Conservation (phyloP, 164 flowering plant species). For the Vitis amurensis region DNA sequence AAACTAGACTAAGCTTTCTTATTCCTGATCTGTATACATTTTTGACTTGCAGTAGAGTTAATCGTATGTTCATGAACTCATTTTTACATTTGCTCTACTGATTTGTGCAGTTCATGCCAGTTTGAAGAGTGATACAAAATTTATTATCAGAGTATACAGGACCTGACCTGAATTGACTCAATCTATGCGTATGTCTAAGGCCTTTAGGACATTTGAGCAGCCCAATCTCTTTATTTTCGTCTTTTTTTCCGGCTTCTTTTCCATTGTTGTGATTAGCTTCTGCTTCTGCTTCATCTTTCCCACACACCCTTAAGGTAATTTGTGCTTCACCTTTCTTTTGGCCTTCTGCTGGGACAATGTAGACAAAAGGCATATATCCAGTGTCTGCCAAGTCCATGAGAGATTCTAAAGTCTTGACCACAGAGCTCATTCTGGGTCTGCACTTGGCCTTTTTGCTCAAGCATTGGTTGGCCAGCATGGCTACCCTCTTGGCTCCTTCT, state of each 20-base stretch:
- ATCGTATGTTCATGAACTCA: too few species aligned
- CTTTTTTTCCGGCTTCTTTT: slow-evolving; percentile 1
- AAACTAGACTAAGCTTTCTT: too few species aligned
- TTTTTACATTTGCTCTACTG: too few species aligned
- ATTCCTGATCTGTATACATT: too few species aligned
- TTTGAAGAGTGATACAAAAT: slow-evolving; percentile 27
- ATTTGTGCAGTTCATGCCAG: slow-evolving; percentile 14
- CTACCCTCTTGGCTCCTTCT: slow-evolving; percentile 65
- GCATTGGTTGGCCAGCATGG: slow-evolving; percentile 74
- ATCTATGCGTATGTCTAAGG: slow-evolving; percentile 17
- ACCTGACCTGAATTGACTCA: slow-evolving; percentile 26
- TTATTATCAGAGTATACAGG: slow-evolving; percentile 50
- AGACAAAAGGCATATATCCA: slow-evolving; percentile 60
- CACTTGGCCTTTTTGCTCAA: slow-evolving; percentile 59
- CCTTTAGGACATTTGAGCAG: slow-evolving; percentile 15
- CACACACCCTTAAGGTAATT: too few species aligned
- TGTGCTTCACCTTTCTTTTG: neutral
- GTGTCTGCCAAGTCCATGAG: slow-evolving; percentile 52
- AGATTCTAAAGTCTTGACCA: slow-evolving; percentile 64
- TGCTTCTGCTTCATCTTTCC: slow-evolving; percentile 1
- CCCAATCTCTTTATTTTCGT: slow-evolving; percentile 12
- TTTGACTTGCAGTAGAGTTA: too few species aligned
- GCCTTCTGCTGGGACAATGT: slow-evolving; percentile 37
- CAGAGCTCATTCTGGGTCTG: slow-evolving; percentile 71
- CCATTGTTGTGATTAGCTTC: neutral